These are phyloP conservation scores for Cladosporium colombiae DNA, from an alignment of 2,329 filamentous ascomycete species.

Conservation along the genomic window DNA sequence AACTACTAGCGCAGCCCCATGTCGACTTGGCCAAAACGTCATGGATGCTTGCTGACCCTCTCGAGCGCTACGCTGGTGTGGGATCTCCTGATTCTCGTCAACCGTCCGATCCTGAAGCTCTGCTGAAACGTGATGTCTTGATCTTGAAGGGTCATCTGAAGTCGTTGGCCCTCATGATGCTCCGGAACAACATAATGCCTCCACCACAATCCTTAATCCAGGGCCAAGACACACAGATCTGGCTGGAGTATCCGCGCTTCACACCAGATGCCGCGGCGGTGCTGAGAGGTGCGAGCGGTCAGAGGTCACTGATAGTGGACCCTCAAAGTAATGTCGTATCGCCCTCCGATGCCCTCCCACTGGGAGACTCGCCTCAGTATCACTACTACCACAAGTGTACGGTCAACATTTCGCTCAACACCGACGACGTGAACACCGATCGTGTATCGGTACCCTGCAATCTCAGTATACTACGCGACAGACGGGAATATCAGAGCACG, in stretches of 20 bases:
- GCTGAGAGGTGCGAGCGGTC: slow-evolving; percentile 59
- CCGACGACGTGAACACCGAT: slow-evolving; percentile 68
- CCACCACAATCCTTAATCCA: slow-evolving; percentile 66
- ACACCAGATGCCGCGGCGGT: slow-evolving; percentile 71
- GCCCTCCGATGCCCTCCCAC: slow-evolving; percentile 69
- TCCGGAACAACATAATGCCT: slow-evolving; percentile 76
- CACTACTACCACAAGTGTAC: slow-evolving; percentile 79
- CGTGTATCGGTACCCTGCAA: slow-evolving; percentile 71
- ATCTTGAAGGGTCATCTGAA: slow-evolving; percentile 51
- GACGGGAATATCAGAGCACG: slow-evolving; percentile 67
- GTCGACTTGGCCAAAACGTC: slow-evolving; percentile 81
- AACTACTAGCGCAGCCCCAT: slow-evolving; percentile 70
- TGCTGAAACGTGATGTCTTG: slow-evolving; percentile 20
- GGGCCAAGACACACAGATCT: slow-evolving; percentile 77
- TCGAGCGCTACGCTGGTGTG: slow-evolving; percentile 30
- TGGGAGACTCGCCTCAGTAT: slow-evolving; percentile 68
- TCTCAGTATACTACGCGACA: slow-evolving; percentile 71
- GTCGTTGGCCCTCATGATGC: slow-evolving; percentile 79
- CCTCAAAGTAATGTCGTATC: slow-evolving; percentile 25
- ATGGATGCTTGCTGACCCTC: slow-evolving; percentile 65
- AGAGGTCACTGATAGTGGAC: background rate
- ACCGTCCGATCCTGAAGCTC: slow-evolving; percentile 7
- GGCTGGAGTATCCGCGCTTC: slow-evolving; percentile 74
- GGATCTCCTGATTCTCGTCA: background rate
- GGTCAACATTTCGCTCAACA: slow-evolving; percentile 73